phyloP scores from a whole-genome alignment of 2,329 filamentous ascomycete genomes.

The Boeremia exigua region DNA sequence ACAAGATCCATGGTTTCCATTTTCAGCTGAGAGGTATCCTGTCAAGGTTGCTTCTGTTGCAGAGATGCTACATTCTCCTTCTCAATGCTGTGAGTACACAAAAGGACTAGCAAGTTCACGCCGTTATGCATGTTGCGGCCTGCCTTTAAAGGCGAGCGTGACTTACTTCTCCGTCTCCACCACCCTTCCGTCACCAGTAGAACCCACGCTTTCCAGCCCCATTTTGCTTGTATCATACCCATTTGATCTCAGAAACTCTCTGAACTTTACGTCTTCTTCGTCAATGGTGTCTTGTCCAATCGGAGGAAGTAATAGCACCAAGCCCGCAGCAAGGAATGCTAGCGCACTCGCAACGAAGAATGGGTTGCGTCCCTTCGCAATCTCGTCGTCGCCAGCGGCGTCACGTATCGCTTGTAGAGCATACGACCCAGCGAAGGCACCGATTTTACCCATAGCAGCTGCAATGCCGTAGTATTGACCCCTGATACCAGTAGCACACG shows the following conservation, averaged over 20 bases:
- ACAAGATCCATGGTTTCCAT: no score
- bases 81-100: no score
- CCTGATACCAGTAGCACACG: conserved; percentile 84
- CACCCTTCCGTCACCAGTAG: conserved; percentile 14
- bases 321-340: conserved; percentile 73
- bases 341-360: conserved; percentile 85
- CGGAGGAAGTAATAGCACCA: conserved; percentile 72
- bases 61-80: no score
- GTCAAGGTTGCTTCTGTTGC: no score
- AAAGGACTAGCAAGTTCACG: no score
- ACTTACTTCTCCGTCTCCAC: conserved; percentile 11
- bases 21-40: no score
- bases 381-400: conserved; percentile 41
- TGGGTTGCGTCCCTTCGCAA: conserved; percentile 75
- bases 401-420: conserved; percentile 71
- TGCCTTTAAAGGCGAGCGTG: no score
- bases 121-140: no score
- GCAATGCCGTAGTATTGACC: conserved; percentile 77
- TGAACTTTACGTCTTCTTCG: conserved; percentile 76
- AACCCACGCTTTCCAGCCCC: conserved; percentile 45
- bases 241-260: conserved; percentile 72
- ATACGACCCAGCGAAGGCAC: conserved; percentile 85
- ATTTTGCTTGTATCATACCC: conserved; percentile 75
- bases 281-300: conserved; percentile 86
- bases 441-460: conserved; percentile 75